phyloP scores from a whole-genome alignment of 495 filamentous ascomycete species.

The Beverwykella pulmonaria region DNA sequence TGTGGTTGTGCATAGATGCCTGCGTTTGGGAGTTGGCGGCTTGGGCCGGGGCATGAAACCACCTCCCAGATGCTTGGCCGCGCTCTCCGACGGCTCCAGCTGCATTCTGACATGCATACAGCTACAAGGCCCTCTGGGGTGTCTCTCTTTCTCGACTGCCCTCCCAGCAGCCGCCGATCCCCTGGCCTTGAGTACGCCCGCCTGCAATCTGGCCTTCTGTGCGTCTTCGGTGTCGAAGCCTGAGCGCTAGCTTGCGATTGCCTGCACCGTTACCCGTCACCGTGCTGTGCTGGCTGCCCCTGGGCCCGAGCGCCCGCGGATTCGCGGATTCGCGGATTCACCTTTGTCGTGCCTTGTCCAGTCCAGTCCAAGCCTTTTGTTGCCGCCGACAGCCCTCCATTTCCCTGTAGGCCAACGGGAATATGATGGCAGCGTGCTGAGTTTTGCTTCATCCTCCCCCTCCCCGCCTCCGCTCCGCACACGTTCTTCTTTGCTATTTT shows the following conservation, averaged over 20 bases:
- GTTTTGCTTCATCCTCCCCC: constrained; percentile 9
- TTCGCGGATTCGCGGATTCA: neutral
- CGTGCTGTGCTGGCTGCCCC: neutral
- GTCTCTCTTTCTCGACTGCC: neutral
- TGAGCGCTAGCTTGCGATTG: neutral
- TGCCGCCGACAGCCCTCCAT: constrained; percentile 1
- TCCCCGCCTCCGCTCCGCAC: neutral
- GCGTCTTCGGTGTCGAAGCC: neutral
- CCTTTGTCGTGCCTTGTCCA: too few relatives aligned
- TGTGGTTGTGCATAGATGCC: neutral
- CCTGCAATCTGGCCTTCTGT: constrained; percentile 1
- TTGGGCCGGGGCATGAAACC: constrained; percentile 15
- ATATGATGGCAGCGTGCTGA: neutral
- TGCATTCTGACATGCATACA: neutral
- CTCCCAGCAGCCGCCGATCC: neutral
- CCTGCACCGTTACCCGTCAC: neutral
- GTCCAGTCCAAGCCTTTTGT: neutral
- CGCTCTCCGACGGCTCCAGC: neutral
- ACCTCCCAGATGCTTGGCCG: neutral
- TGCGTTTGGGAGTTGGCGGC: constrained; percentile 1
- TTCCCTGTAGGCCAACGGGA: neutral
- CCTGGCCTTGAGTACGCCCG: neutral
- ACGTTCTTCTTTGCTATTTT: neutral
- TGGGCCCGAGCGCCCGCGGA: constrained; percentile 18
- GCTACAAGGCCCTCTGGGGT: too few relatives aligned